A percentile compares a stretch with the other conserved stretches of the same genome.
Conservation (phyloP, 495 filamentous ascomycete species). For the Endocarpon pusillum region DNA sequence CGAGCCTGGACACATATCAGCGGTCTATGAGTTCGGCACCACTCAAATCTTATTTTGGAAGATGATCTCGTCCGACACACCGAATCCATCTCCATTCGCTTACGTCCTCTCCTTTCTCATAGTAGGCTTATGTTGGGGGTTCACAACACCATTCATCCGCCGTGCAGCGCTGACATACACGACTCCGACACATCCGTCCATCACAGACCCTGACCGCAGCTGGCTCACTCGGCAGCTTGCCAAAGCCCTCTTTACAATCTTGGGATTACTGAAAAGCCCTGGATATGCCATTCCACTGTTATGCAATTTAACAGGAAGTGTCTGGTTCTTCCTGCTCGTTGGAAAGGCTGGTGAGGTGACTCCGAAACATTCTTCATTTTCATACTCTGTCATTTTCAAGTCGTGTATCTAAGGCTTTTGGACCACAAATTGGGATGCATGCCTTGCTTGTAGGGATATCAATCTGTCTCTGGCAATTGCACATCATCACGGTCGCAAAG, state of each 20-base stretch:
- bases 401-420: too few species aligned
- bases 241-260: slow-evolving; percentile 48
- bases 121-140: slow-evolving; percentile 76
- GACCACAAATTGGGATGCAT: too few species aligned
- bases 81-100: slow-evolving; percentile 47
- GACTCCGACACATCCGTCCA: slow-evolving; percentile 11
- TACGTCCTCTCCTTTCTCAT: slow-evolving; percentile 79
- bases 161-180: slow-evolving; percentile 42
- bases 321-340: slow-evolving; percentile 96
- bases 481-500: too few species aligned
- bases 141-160: slow-evolving; percentile 41
- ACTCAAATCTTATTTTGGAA: too few species aligned
- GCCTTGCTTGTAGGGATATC: too few species aligned
- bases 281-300: slow-evolving; percentile 72
- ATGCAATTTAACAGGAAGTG: slow-evolving; percentile 80
- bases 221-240: slow-evolving; percentile 38
- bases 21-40: too few species aligned
- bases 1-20: too few species aligned
- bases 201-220: slow-evolving; percentile 11
- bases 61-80: too few species aligned
- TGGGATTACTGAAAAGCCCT: slow-evolving; percentile 64
- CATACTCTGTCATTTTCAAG: too few species aligned
- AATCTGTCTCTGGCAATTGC: too few species aligned
- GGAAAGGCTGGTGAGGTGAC: slow-evolving; percentile 62
- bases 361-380: neutral